Evolutionary conservation across 768 basidiomycete species (phyloP).

Genomic region (Rhodotorula graminis): DNA sequence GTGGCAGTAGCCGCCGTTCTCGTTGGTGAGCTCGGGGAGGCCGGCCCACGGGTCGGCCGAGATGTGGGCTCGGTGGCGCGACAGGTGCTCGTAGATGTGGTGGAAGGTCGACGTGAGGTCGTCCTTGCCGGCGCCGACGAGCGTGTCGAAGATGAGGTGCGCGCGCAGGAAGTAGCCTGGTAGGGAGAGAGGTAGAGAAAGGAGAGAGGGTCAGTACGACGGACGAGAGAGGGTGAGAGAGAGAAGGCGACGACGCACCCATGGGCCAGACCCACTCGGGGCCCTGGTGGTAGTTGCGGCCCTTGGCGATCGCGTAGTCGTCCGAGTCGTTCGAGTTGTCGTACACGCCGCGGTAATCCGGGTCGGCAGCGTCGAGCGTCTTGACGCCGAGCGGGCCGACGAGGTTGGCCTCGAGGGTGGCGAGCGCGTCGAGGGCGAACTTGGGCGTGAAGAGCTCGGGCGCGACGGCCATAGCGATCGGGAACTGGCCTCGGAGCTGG

Average conservation of each 20-base stretch:
- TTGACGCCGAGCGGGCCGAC: conserved; percentile 93
- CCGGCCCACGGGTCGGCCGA: conserved; percentile 83
- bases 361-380: conserved; percentile 80
- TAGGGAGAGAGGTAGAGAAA: conserved; percentile 43
- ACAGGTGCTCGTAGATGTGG: conserved; percentile 67
- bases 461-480: conserved; percentile 93
- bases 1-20: conserved; percentile 69
- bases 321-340: conserved; percentile 87
- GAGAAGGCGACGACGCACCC: conserved; percentile 52
- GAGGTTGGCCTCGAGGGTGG: conserved; percentile 71
- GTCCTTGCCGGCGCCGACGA: conserved; percentile 61
- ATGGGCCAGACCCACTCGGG: conserved; percentile 39
- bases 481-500: conserved; percentile 54
- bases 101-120: conserved; percentile 69
- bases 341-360: conserved; percentile 69
- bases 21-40: conserved; percentile 81
- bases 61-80: conserved; percentile 68
- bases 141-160: conserved; percentile 78
- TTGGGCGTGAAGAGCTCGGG: conserved; percentile 83
- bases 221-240: conserved; percentile 58
- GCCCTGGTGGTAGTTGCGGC: conserved; percentile 74
- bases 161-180: conserved; percentile 87
- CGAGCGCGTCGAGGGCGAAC: conserved; percentile 73
- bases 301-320: conserved; percentile 83
- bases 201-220: background rate